A percentile compares a stretch with the other conserved stretches of the same genome.
Evolutionary conservation across 2,329 filamentous ascomycete genomes (phyloP).

Genomic region (Coleophoma cylindrospora): DNA sequence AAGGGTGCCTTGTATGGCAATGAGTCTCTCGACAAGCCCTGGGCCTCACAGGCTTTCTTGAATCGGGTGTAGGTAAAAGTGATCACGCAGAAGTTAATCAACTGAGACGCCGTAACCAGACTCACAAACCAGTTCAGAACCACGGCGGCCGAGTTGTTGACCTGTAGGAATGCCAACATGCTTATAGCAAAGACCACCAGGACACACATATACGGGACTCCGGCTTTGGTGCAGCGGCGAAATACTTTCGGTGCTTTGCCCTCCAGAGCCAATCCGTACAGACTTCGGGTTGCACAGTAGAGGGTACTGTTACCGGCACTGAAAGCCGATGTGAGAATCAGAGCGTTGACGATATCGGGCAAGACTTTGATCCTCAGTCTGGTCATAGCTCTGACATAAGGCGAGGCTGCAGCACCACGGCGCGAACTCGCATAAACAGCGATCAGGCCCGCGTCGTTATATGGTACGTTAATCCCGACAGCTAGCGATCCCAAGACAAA

Average conservation of each 20-base stretch:
- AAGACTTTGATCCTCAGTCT: slow-evolving; percentile 45
- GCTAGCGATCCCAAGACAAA: slow-evolving; percentile 53
- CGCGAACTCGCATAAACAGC: slow-evolving; percentile 45
- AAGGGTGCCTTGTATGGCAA: slow-evolving; percentile 47
- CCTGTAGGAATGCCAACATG: slow-evolving; percentile 56
- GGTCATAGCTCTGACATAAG: slow-evolving; percentile 61
- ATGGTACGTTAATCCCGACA: slow-evolving; percentile 48
- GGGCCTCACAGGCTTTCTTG: slow-evolving; percentile 40
- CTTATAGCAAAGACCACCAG: slow-evolving; percentile 48
- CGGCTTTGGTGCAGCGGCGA: slow-evolving; percentile 40
- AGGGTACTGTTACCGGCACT: slow-evolving; percentile 51
- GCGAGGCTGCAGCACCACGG: slow-evolving; percentile 48
- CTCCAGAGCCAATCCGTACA: slow-evolving; percentile 45
- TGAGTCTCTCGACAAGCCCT: slow-evolving; percentile 34
- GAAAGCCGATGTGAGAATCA: slow-evolving; percentile 50
- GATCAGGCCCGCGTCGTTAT: slow-evolving; percentile 44
- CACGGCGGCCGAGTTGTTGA: slow-evolving; percentile 47
- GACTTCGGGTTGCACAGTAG: slow-evolving; percentile 40
- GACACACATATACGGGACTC: slow-evolving; percentile 60
- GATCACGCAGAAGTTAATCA: slow-evolving; percentile 48
- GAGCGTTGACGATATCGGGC: slow-evolving; percentile 55
- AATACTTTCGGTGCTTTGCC: slow-evolving; percentile 42
- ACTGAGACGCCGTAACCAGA: slow-evolving; percentile 46
- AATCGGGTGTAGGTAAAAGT: slow-evolving; percentile 54
- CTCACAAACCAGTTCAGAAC: slow-evolving; percentile 60